These are phyloP conservation scores for Stachybotrys elegans DNA, from an alignment of 2,329 filamentous ascomycete genomes.

Conservation along the genomic window DNA sequence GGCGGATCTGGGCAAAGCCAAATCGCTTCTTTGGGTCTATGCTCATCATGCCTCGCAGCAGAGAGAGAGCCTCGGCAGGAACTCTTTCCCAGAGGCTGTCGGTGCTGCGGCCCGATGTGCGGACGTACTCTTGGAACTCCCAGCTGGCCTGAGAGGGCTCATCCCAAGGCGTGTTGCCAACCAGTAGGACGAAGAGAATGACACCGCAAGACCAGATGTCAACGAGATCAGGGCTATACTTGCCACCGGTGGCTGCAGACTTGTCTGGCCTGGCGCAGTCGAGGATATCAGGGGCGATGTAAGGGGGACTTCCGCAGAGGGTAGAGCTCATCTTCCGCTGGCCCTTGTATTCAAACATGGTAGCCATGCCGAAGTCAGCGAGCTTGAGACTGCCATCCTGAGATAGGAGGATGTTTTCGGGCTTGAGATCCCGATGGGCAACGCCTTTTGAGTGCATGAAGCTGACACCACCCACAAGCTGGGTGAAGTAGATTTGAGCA, in stretches of 20 bases:
- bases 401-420: slow-evolving; percentile 91
- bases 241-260: slow-evolving; percentile 41
- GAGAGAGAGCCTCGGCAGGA: slow-evolving; percentile 67
- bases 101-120: slow-evolving; percentile 71
- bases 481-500: slow-evolving; percentile 92
- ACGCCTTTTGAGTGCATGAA: slow-evolving; percentile 97
- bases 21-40: slow-evolving; percentile 72
- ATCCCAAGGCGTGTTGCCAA: slow-evolving; percentile 98
- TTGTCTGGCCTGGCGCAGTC: slow-evolving; percentile 44
- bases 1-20: slow-evolving; percentile 77
- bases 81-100: slow-evolving; percentile 84
- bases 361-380: slow-evolving; percentile 94
- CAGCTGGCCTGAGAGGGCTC: slow-evolving; percentile 81
- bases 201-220: slow-evolving; percentile 98
- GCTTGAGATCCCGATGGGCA: slow-evolving; percentile 86
- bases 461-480: slow-evolving; percentile 82
- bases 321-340: slow-evolving; percentile 77
- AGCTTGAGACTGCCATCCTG: slow-evolving; percentile 84
- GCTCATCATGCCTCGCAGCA: slow-evolving; percentile 90
- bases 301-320: slow-evolving; percentile 92
- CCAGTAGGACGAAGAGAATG: slow-evolving; percentile 91
- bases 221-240: slow-evolving; percentile 73
- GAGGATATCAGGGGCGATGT: slow-evolving; percentile 91
- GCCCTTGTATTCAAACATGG: slow-evolving; percentile 86
- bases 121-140: slow-evolving; percentile 85